Conservation (phyloP, 331 rosid species). For the Spiraea crenata region DNA sequence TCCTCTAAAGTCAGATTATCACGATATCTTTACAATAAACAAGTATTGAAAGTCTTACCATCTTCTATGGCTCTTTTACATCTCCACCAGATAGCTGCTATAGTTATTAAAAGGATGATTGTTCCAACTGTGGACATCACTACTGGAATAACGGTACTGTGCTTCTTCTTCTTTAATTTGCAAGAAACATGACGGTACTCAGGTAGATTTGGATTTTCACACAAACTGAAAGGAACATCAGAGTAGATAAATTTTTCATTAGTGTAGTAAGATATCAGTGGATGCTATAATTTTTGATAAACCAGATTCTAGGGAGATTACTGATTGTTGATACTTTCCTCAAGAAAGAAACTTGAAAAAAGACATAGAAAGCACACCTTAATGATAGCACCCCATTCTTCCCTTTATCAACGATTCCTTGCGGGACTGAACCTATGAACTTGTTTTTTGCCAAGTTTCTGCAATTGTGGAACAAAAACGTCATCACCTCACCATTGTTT, state of each 20-base stretch:
- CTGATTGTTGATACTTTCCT: neutral
- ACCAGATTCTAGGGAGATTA: too few relatives aligned
- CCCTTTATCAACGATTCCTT: constrained; percentile 35
- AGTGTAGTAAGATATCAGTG: too few relatives aligned
- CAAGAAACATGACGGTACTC: neutral
- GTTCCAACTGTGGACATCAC: constrained; percentile 8
- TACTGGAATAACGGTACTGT: neutral
- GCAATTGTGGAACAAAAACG: constrained; percentile 10
- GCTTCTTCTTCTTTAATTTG: neutral
- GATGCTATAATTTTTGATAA: too few relatives aligned
- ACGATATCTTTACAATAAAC: too few relatives aligned
- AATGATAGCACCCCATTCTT: constrained; percentile 37
- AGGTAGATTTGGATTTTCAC: constrained; percentile 6
- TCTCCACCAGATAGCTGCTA: constrained; percentile 4
- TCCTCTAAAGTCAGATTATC: too few relatives aligned
- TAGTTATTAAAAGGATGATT: neutral
- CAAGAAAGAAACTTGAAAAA: neutral
- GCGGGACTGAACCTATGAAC: constrained; percentile 45
- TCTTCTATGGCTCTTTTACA: too few relatives aligned
- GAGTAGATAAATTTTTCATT: neutral
- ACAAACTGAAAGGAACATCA: neutral
- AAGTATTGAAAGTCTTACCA: too few relatives aligned
- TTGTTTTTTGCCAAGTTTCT: constrained; percentile 57
- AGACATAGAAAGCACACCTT: constrained; percentile 29
- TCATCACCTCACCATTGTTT: neutral